Evolutionary conservation across 345 rosid genomes (phyloP), one percentile per base, ranked within the genome.

Genomic region (Arabis alpina): DNA sequence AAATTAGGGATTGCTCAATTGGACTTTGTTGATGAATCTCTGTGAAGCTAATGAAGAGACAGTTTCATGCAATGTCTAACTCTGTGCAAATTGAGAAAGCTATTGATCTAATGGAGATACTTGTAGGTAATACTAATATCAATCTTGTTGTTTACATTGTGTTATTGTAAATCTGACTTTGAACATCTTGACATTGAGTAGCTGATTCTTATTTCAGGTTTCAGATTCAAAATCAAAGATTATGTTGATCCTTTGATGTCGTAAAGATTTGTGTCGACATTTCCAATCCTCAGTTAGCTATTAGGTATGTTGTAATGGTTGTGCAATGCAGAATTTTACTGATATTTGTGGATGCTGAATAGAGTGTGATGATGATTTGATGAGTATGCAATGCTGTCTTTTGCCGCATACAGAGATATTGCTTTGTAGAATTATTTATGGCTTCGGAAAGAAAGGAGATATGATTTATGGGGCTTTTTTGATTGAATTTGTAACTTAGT

Each of bases 71-170:
- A 70, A 77, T 86, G 74, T 77, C 80, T 66, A 77, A 80, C 40
- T 71, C 74, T 50, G 80, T 85, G 56, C 81, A 80, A 64, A 81
- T 86, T 51, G 85, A 80, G 80, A 76, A 75, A 69, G 66, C 83
- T 72, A 81, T 88, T 63, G 81, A 77, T 16, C 76, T 86, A 52
- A 74, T 87, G 87, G 98, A 88, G 85, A 75, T 74, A 77, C 88
- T 93, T 50, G 84, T 84, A 2, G 93, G 98, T 93, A 72, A 72
- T 19, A 16, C 5, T 50, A n/a, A n/a, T 47, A 49, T 51, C 44
- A 39, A 5, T 49, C n/a, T n/a, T n/a, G n/a, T n/a, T n/a, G n/a
- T n/a, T n/a, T n/a, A n/a, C 36, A 68, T 30, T 67, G 16, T 50
- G 57, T 4, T 59, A 1, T 41, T 44, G 39, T 2, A 6, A 32